Evolutionary conservation across 2,329 filamentous ascomycete genomes (phyloP).

Genomic region (Phoma sp.): DNA sequence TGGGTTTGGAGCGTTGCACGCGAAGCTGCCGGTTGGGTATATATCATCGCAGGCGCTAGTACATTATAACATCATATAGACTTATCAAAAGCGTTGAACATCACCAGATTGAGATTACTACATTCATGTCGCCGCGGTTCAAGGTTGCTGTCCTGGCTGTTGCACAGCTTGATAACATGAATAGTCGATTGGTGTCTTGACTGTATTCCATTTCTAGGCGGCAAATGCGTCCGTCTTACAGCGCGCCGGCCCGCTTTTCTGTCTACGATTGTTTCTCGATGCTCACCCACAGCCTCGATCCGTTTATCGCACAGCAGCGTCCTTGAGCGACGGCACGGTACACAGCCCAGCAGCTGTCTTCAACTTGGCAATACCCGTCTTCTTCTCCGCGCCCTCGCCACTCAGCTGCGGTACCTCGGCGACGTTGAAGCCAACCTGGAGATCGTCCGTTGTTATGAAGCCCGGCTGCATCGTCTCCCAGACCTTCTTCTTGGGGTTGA

Average conservation of each 20-base stretch:
- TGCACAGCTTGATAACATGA: neutral
- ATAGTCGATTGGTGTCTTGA: neutral
- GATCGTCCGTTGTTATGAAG: slow-evolving; percentile 83
- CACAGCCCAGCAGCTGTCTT: slow-evolving; percentile 83
- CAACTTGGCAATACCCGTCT: slow-evolving; percentile 66
- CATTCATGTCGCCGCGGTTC: no score
- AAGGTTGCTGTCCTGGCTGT: no score
- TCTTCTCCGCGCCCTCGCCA: slow-evolving; percentile 68
- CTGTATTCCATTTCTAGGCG: neutral
- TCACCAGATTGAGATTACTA: neutral
- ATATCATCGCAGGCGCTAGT: slow-evolving; percentile 13
- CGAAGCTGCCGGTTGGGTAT: neutral
- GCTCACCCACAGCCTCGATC: no score
- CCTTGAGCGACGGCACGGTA: slow-evolving; percentile 81
- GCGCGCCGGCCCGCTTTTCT: neutral
- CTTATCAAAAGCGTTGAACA: slow-evolving; percentile 7
- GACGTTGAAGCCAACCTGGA: slow-evolving; percentile 89
- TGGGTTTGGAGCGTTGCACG: neutral
- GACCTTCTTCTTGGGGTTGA: slow-evolving; percentile 99
- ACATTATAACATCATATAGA: slow-evolving; percentile 11
- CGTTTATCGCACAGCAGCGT: slow-evolving; percentile 78
- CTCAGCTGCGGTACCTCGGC: slow-evolving; percentile 77
- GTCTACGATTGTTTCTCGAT: neutral
- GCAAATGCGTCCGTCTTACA: neutral
- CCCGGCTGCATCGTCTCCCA: slow-evolving; percentile 98